Evolutionary conservation across 176 grass and related monocot genomes (phyloP).

Genomic region (Thalia dealbata): DNA sequence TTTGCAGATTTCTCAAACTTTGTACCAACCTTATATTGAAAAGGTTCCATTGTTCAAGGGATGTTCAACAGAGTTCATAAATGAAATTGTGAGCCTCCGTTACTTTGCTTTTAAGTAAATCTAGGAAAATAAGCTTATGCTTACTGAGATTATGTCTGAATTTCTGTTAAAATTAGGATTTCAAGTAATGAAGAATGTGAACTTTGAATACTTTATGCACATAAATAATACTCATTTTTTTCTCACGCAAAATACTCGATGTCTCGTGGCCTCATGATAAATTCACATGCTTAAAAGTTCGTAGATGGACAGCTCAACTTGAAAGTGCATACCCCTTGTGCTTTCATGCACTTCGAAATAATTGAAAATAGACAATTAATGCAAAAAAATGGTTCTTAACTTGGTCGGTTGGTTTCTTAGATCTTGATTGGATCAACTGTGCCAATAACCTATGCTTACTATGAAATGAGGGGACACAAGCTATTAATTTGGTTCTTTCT

Average conservation of each 20-base stretch:
- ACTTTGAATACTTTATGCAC: not conserved
- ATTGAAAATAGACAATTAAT: not conserved
- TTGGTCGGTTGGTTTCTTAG: not conserved
- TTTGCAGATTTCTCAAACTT: slow-evolving; percentile 77
- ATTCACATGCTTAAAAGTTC: not conserved
- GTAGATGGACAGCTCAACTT: no score
- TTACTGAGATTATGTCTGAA: not conserved
- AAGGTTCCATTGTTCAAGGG: slow-evolving; percentile 64
- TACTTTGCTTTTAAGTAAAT: not conserved
- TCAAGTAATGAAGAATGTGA: not conserved
- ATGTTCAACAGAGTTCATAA: slow-evolving; percentile 90
- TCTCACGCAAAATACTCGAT: not conserved
- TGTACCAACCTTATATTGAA: slow-evolving; percentile 73
- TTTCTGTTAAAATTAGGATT: not conserved
- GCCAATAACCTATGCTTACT: not conserved
- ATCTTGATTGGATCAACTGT: not conserved
- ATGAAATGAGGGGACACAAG: not conserved
- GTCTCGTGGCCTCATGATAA: not conserved
- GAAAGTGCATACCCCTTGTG: no score
- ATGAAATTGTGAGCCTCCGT: slow-evolving; percentile 65
- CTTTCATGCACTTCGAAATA: no score
- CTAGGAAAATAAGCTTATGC: not conserved
- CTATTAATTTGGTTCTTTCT: not conserved
- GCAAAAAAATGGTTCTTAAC: not conserved
- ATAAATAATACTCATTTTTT: not conserved